Conservation (phyloP, 768 basidiomycete species). For the Cubamyces lactineus region DNA sequence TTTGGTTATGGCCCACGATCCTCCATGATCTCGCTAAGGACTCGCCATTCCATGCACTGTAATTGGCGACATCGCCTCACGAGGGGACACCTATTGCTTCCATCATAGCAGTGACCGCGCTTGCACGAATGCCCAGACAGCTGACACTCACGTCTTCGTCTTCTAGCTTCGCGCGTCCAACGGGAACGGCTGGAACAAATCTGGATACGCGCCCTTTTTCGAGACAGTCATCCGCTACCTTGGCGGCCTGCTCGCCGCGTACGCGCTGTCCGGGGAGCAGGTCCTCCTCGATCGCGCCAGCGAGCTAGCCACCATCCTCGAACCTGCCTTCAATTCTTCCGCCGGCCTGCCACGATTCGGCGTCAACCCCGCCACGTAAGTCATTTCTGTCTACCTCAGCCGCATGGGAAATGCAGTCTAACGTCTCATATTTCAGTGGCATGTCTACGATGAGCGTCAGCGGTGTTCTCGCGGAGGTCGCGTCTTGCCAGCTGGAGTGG, state of each 20-base stretch:
- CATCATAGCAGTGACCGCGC: not conserved
- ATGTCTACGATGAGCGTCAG: slow-evolving; percentile 38
- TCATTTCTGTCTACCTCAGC: not conserved
- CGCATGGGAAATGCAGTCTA: not conserved
- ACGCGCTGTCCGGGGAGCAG: slow-evolving; percentile 69
- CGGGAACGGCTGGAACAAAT: slow-evolving; percentile 1
- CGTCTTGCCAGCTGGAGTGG: slow-evolving; percentile 82
- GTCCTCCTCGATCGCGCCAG: slow-evolving; percentile 68
- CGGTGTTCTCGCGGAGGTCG: slow-evolving; percentile 79
- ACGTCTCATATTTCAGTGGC: slow-evolving; percentile 37
- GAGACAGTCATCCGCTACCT: slow-evolving; percentile 91
- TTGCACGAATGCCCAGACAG: not conserved
- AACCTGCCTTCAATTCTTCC: slow-evolving; percentile 71
- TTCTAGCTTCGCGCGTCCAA: not conserved
- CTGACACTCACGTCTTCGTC: not conserved
- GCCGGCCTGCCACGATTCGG: slow-evolving; percentile 71
- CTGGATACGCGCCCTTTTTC: slow-evolving; percentile 57
- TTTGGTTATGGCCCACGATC: no score
- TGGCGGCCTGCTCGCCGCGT: slow-evolving; percentile 83
- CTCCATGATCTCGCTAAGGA: no score
- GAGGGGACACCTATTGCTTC: no score
- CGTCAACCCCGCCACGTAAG: slow-evolving; percentile 66
- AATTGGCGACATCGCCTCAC: no score
- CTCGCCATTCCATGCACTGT: no score
- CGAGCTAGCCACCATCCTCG: slow-evolving; percentile 68